Evolutionary conservation across 805 yeast species (phyloP).

Genomic region (Pichia gijzeniarum): DNA sequence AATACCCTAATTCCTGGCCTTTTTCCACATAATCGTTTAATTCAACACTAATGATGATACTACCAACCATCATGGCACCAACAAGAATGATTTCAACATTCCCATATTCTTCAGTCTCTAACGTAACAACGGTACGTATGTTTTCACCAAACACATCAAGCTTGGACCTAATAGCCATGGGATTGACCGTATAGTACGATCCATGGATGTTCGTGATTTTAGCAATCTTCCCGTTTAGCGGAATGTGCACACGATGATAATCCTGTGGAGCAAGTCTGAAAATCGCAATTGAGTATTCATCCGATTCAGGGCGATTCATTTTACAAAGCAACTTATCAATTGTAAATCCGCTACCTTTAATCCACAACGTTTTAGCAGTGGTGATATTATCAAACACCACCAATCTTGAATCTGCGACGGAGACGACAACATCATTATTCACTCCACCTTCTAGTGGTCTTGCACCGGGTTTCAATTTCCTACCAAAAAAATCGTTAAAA

Average conservation of each 20-base stretch:
- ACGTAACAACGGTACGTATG: slow-evolving; percentile 69
- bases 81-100: slow-evolving; percentile 70
- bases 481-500: slow-evolving; percentile 85
- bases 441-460: slow-evolving; percentile 60
- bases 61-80: slow-evolving; percentile 99
- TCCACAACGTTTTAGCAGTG: slow-evolving; percentile 74
- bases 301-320: slow-evolving; percentile 18
- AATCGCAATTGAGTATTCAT: slow-evolving; percentile 53
- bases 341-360: slow-evolving; percentile 76
- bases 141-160: slow-evolving; percentile 93
- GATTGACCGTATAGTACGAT: slow-evolving; percentile 92
- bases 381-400: slow-evolving; percentile 56
- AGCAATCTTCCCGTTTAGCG: slow-evolving; percentile 70
- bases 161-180: slow-evolving; percentile 89
- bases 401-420: slow-evolving; percentile 87
- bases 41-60: slow-evolving; percentile 64
- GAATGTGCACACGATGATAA: slow-evolving; percentile 88
- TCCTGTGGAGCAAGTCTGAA: slow-evolving; percentile 96
- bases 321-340: slow-evolving; percentile 42
- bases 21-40: slow-evolving; percentile 53
- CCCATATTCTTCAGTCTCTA: slow-evolving; percentile 73
- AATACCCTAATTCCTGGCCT: slow-evolving; percentile 87
- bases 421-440: slow-evolving; percentile 41
- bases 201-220: slow-evolving; percentile 70
- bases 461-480: slow-evolving; percentile 65